Evolutionary conservation across 345 rosid genomes (phyloP).

Genomic region (Pseudoturritis turrita): DNA sequence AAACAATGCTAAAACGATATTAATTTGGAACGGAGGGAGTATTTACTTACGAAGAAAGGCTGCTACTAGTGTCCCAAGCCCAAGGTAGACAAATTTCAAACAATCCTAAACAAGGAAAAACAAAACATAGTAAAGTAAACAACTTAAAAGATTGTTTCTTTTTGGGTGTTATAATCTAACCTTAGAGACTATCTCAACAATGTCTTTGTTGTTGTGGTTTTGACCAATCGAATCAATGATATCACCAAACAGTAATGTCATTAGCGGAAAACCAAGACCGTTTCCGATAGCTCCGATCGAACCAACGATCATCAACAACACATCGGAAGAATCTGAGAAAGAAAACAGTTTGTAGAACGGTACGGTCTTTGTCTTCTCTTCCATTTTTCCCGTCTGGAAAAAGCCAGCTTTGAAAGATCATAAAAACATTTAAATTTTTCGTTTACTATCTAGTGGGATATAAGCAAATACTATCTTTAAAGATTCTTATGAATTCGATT

Average conservation of each 20-base stretch:
- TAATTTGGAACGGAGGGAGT: neutral
- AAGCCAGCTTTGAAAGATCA: neutral
- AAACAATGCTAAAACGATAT: neutral
- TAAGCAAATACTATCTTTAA: too few species aligned
- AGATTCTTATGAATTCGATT: too few species aligned
- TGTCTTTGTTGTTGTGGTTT: constrained; percentile 37
- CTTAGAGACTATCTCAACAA: constrained; percentile 45
- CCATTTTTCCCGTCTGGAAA: constrained; percentile 14
- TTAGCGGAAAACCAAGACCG: constrained; percentile 57
- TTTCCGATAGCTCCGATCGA: constrained; percentile 58
- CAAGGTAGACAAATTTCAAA: constrained; percentile 63
- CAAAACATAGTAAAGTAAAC: neutral
- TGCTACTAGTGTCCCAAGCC: constrained; percentile 45
- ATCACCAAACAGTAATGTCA: constrained; percentile 71
- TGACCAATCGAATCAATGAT: constrained; percentile 49
- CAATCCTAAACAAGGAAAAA: constrained; percentile 38
- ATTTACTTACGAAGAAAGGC: constrained; percentile 64
- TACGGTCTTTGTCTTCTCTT: constrained; percentile 44
- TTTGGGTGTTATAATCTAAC: constrained; percentile 30
- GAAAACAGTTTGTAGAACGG: constrained; percentile 65
- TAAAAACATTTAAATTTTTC: constrained; percentile 3
- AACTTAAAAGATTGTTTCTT: neutral
- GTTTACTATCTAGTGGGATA: neutral
- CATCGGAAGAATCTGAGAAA: constrained; percentile 57
- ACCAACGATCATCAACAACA: constrained; percentile 57